Evolutionary conservation across 2,329 filamentous ascomycete genomes (phyloP), one percentile per base, ranked within the genome.

Genomic region (Volutella citrinella): DNA sequence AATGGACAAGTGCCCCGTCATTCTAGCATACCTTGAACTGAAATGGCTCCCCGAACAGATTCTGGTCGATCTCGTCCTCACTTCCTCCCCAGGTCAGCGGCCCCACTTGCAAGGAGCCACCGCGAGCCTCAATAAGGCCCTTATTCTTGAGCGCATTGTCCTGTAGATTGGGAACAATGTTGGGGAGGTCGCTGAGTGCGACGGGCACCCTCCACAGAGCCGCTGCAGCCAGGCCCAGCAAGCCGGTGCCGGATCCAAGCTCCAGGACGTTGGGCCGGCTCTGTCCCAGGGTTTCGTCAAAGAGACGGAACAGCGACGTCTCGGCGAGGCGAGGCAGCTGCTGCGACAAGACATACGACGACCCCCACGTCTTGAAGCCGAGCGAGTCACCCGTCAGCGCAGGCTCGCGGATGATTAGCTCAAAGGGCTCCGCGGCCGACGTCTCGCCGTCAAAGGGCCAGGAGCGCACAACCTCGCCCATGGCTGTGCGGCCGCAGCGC

Each of bases 301-400:
- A 62, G 7, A 76, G 47, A 26, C 69, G 63, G 19, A 65, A 66
- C 15, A 79, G 52, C 0, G 66, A 62, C 11, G 60, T 67, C 26
- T 57, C 60, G 7, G 55, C 61, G 23, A 80, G 64, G 10, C 54
- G 54, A 14, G 68, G 67, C 17, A 97, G 74, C 16, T 85, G 79
- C 47, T 78, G 83, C 0, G 91, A 84, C 5, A 97, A 78, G 3
- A 94, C 74, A 54, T 89, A 94, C 0, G 89, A 91, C 0, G 89
- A 91, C 1, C 86, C 87, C 93, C 93, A 97, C 0, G 93, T 98
- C 62, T 98, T 97, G 59, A 94, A 74, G 2, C 93, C 93, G 13
- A 97, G 70, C 39, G 87, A 85, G 60, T 96, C 91, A 7, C 85
- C 85, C 0, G 87, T 95, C 36, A 97, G 69, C 1, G 89, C 82